These are phyloP conservation scores for Prunus padus DNA, from an alignment of 306 rosid species.

Conservation along the genomic window DNA sequence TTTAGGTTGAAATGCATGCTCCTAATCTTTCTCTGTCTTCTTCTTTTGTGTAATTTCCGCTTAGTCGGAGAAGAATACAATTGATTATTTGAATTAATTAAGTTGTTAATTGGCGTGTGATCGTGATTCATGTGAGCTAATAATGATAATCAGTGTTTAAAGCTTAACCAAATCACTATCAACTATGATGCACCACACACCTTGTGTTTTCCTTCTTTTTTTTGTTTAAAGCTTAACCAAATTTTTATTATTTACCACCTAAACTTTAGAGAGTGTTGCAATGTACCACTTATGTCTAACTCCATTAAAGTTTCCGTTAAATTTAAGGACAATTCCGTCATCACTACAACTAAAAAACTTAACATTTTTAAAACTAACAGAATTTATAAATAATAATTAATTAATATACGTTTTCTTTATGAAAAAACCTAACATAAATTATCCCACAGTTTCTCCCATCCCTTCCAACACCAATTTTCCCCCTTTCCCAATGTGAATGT, in stretches of 20 bases:
- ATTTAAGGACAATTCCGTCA: too few species aligned
- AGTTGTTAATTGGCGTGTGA: conserved; percentile 17
- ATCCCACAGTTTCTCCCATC: too few species aligned
- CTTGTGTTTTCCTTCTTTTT: neutral
- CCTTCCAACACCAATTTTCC: too few species aligned
- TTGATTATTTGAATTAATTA: neutral
- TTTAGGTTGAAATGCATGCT: conserved; percentile 1
- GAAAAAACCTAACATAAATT: too few species aligned
- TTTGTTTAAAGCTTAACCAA: neutral
- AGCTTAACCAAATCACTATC: conserved; percentile 15
- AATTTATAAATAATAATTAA: too few species aligned
- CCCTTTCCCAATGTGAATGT: too few species aligned
- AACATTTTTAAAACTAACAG: too few species aligned
- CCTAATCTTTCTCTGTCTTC: conserved; percentile 4
- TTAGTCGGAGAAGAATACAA: conserved; percentile 11
- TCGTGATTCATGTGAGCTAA: conserved; percentile 42
- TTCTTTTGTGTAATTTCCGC: conserved; percentile 5
- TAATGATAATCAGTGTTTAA: neutral
- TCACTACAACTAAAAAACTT: too few species aligned
- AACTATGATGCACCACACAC: neutral
- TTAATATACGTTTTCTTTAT: too few species aligned
- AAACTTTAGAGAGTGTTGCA: too few species aligned
- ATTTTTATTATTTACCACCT: too few species aligned
- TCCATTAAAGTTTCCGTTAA: too few species aligned
- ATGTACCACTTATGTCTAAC: accelerated